Conservation (phyloP, 805 yeast species). For the Candida qinlingensis region DNA sequence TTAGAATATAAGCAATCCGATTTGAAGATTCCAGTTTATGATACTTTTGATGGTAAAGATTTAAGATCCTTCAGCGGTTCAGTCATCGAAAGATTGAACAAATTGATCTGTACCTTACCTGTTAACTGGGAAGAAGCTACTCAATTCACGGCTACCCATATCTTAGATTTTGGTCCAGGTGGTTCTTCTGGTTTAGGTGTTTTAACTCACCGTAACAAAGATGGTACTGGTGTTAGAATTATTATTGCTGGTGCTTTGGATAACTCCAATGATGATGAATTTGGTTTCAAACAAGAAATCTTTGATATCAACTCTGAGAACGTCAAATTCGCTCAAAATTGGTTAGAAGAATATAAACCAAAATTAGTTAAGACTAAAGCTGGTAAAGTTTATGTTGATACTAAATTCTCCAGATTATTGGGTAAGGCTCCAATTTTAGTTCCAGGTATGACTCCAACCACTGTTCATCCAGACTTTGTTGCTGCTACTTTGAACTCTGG, state of each 20-base stretch:
- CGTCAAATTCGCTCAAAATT: slow-evolving; percentile 80
- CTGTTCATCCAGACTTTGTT: slow-evolving; percentile 91
- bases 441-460: slow-evolving; percentile 99
- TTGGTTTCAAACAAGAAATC: slow-evolving; percentile 92
- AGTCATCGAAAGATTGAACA: slow-evolving; percentile 63
- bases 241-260: slow-evolving; percentile 92
- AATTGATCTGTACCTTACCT: slow-evolving; percentile 80
- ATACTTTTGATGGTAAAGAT: slow-evolving; percentile 81
- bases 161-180: slow-evolving; percentile 98
- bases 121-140: slow-evolving; percentile 96
- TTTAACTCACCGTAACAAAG: slow-evolving; percentile 94
- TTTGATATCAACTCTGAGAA: slow-evolving; percentile 59
- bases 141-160: slow-evolving; percentile 73
- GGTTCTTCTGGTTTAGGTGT: slow-evolving; percentile 96
- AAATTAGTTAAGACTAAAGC: slow-evolving; percentile 68
- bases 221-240: slow-evolving; percentile 95
- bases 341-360: slow-evolving; percentile 88
- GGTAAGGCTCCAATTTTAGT: slow-evolving; percentile 96
- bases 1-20: slow-evolving; percentile 51
- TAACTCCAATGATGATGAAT: slow-evolving; percentile 67
- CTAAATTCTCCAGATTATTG: slow-evolving; percentile 85
- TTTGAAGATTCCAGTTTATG: slow-evolving; percentile 82
- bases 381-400: slow-evolving; percentile 81
- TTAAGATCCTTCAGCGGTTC: slow-evolving; percentile 53
- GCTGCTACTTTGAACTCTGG: slow-evolving; percentile 95